A percentile compares a stretch with the other conserved stretches of the same genome.
phyloP scores from a whole-genome alignment of 2,329 filamentous ascomycete species.

The Trichocomaceae sp. region DNA sequence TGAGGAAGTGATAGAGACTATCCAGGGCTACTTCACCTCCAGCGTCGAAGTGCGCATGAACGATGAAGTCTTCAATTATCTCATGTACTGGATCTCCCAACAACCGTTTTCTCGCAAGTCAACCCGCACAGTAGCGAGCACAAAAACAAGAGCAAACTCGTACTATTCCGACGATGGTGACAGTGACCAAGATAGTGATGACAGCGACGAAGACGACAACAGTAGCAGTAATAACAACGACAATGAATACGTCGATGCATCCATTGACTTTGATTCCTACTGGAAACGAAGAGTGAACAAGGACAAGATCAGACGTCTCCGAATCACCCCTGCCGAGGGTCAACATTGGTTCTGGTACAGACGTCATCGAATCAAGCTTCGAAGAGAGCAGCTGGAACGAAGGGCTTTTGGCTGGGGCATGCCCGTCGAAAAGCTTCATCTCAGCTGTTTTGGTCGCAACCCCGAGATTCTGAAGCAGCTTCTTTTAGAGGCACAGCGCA shows the following conservation, averaged over 20 bases:
- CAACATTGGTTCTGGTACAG: conserved; percentile 64
- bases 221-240: conserved; percentile 24
- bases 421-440: conserved; percentile 26
- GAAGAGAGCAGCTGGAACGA: conserved; percentile 24
- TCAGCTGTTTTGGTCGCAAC: conserved; percentile 32
- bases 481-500: conserved; percentile 30
- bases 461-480: conserved; percentile 29
- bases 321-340: conserved; percentile 62
- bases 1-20: conserved; percentile 42
- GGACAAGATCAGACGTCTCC: conserved; percentile 30
- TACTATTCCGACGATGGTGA: conserved; percentile 16
- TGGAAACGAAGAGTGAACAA: conserved; percentile 35
- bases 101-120: conserved; percentile 56
- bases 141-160: conserved; percentile 44
- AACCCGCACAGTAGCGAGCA: conserved; percentile 59
- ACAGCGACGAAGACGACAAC: conserved; percentile 22
- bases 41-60: conserved; percentile 61
- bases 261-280: conserved; percentile 35
- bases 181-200: conserved; percentile 8
- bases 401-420: conserved; percentile 16
- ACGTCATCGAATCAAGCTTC: conserved; percentile 44
- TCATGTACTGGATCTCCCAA: conserved; percentile 62
- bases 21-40: conserved; percentile 56
- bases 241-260: conserved; percentile 39
- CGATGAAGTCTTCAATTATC: conserved; percentile 66